These are phyloP conservation scores for Ogataea wickerhamii DNA, from an alignment of 805 yeast genomes.

Conservation along the genomic window DNA sequence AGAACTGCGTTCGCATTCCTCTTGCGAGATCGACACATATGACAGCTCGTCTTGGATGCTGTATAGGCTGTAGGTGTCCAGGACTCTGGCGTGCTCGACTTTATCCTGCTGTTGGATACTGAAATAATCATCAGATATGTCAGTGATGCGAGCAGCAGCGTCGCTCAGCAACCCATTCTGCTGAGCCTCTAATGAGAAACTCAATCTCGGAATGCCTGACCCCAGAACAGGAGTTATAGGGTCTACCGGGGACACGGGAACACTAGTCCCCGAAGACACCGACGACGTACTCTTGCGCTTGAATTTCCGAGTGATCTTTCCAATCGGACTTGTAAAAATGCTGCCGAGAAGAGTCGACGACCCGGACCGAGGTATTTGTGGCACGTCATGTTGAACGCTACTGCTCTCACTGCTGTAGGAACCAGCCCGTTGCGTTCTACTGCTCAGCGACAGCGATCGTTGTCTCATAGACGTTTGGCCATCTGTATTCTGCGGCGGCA, in stretches of 20 bases:
- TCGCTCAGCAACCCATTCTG: slow-evolving; percentile 1
- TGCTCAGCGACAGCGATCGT: not conserved
- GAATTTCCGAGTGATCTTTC: not conserved
- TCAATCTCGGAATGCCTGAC: not conserved
- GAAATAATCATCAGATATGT: slow-evolving; percentile 27
- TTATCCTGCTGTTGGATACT: slow-evolving; percentile 15
- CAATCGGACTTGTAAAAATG: not conserved
- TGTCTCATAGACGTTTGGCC: not conserved
- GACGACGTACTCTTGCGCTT: slow-evolving; percentile 1
- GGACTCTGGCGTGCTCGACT: slow-evolving; percentile 1
- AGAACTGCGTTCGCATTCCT: not conserved
- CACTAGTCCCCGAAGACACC: not conserved
- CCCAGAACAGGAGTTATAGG: not conserved
- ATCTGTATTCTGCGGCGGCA: not conserved
- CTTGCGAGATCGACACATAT: not conserved
- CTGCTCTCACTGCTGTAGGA: not conserved
- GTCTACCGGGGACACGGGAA: not conserved
- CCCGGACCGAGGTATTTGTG: not conserved
- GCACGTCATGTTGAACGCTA: not conserved
- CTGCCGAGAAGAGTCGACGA: not conserved
- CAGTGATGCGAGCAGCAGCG: slow-evolving; percentile 7
- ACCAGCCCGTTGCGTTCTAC: not conserved
- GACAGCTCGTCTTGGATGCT: slow-evolving; percentile 10
- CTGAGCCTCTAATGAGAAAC: not conserved
- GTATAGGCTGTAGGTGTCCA: slow-evolving; percentile 1